A percentile compares a stretch with the other conserved stretches of the same genome.
Conservation (phyloP, 2,329 filamentous ascomycete species). For the Magnaporthales sp. region DNA sequence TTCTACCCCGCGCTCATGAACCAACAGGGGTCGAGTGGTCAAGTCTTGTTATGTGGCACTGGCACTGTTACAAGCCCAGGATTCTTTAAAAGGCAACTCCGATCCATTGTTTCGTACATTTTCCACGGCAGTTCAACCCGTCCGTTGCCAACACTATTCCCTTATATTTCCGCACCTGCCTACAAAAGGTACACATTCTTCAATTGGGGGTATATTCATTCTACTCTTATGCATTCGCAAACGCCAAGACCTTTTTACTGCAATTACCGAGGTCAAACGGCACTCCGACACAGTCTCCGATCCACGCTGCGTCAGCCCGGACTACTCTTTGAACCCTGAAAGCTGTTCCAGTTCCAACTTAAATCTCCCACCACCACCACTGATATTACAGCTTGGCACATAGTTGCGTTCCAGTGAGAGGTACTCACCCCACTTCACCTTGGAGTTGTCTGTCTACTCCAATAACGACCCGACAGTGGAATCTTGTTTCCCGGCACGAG, state of each 20-base stretch:
- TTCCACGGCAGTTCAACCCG: background rate
- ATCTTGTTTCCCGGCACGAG: background rate
- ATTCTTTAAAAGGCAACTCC: background rate
- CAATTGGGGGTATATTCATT: background rate
- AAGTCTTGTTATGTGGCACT: background rate
- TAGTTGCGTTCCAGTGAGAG: background rate
- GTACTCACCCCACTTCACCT: background rate
- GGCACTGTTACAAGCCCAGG: background rate
- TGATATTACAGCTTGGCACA: background rate
- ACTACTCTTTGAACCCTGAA: background rate
- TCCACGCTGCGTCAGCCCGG: background rate
- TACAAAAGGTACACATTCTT: background rate
- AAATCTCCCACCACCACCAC: background rate
- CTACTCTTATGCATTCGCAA: background rate
- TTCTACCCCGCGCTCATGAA: background rate
- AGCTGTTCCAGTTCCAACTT: background rate
- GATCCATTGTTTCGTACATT: background rate
- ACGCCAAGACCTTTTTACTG: background rate
- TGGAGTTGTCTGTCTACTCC: background rate
- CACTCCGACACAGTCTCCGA: background rate
- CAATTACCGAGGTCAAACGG: background rate
- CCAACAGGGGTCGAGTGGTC: background rate
- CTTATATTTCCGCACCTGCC: background rate
- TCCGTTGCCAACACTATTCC: background rate
- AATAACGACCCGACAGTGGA: background rate